A percentile compares a stretch with the other conserved stretches of the same genome.
Evolutionary conservation across 1,284 basidiomycete species (phyloP).

Genomic region (Heterobasidion irregulare): DNA sequence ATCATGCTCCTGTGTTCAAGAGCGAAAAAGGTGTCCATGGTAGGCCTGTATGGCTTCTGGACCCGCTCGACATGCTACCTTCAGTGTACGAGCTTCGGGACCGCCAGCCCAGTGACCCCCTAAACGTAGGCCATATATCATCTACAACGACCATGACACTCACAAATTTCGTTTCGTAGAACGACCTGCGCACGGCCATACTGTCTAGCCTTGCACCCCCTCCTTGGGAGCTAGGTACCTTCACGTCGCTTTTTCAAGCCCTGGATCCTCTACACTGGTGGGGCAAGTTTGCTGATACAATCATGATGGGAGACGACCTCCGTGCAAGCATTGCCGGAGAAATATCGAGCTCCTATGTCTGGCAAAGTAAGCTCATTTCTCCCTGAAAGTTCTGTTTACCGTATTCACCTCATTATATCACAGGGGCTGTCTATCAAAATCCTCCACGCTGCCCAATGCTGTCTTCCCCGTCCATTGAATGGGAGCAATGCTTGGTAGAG

Average conservation of each 20-base stretch:
- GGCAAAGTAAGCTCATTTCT: slow-evolving; percentile 30
- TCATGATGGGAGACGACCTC: slow-evolving; percentile 27
- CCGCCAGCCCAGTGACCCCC: neutral
- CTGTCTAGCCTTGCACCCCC: slow-evolving; percentile 21
- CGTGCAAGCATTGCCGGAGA: slow-evolving; percentile 31
- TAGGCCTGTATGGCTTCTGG: slow-evolving; percentile 28
- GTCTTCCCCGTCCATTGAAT: slow-evolving; percentile 32
- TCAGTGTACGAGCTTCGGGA: slow-evolving; percentile 25
- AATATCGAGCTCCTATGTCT: slow-evolving; percentile 35
- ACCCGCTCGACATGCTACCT: slow-evolving; percentile 41
- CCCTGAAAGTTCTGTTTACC: neutral
- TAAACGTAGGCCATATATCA: slow-evolving; percentile 1
- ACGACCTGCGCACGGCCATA: slow-evolving; percentile 14
- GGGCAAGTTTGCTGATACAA: slow-evolving; percentile 32
- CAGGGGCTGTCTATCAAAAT: slow-evolving; percentile 31
- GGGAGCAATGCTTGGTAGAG: slow-evolving; percentile 45
- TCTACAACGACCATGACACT: neutral
- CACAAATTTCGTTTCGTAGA: slow-evolving; percentile 1
- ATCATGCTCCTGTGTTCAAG: slow-evolving; percentile 26
- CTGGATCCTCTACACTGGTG: slow-evolving; percentile 31
- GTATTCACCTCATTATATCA: neutral
- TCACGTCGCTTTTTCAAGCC: slow-evolving; percentile 16
- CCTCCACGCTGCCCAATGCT: slow-evolving; percentile 32
- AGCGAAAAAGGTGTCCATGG: slow-evolving; percentile 19
- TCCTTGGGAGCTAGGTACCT: slow-evolving; percentile 26